Evolutionary conservation across 768 basidiomycete species (phyloP).

Genomic region (Collybiopsis luxurians): DNA sequence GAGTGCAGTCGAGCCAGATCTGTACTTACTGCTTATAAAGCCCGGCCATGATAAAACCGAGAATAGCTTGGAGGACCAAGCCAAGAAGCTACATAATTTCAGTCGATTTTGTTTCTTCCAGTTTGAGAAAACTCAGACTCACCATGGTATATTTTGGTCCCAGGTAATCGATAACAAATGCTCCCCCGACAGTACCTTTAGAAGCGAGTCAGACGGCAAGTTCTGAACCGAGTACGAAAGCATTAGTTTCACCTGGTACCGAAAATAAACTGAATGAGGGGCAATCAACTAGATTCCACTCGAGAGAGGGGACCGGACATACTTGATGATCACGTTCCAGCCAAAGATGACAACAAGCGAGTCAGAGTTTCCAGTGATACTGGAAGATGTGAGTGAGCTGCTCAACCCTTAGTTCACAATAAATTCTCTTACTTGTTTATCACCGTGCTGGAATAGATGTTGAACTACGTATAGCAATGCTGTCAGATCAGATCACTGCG

Average conservation of each 20-base stretch:
- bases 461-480: constrained; percentile 46
- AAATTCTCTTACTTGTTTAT: constrained; percentile 52
- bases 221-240: too few species aligned
- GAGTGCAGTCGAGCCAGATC: too few species aligned
- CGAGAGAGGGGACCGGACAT: constrained; percentile 25
- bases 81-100: constrained; percentile 52
- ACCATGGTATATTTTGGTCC: constrained; percentile 80
- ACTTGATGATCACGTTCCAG: constrained; percentile 87
- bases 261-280: constrained; percentile 54
- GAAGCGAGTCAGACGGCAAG: too few species aligned
- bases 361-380: constrained; percentile 52
- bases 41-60: constrained; percentile 91
- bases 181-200: constrained; percentile 55
- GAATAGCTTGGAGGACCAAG: constrained; percentile 61
- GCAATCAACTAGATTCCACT: constrained; percentile 34
- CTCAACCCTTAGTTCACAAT: neutral
- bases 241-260: constrained; percentile 42
- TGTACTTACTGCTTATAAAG: constrained; percentile 56
- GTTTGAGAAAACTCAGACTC: constrained; percentile 8
- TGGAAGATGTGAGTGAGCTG: constrained; percentile 21
- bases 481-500: constrained; percentile 1
- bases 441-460: constrained; percentile 78
- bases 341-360: constrained; percentile 68
- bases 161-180: constrained; percentile 71
- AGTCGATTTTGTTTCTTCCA: neutral